Conservation (phyloP, 2,329 filamentous ascomycete genomes). For the Talaromyces rugulosus region DNA sequence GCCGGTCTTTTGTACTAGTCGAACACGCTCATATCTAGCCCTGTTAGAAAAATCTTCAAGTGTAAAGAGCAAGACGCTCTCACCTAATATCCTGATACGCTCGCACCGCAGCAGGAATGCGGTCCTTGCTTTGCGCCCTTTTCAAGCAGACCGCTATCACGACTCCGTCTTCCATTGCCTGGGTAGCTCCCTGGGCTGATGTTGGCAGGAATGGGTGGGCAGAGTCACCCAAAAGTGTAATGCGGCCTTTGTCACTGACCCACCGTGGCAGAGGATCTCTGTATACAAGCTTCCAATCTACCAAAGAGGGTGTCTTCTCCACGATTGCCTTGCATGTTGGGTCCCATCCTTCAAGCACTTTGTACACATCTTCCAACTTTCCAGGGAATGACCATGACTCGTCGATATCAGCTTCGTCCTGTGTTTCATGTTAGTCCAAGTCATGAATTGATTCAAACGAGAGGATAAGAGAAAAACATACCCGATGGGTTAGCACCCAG, state of each 20-base stretch:
- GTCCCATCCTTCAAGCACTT: conserved; percentile 52
- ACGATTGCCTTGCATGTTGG: conserved; percentile 44
- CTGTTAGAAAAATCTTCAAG: background rate
- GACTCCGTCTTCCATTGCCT: conserved; percentile 42
- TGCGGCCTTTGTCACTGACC: conserved; percentile 23
- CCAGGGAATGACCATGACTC: conserved; percentile 55
- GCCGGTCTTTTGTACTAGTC: conserved; percentile 46
- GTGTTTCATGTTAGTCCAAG: background rate
- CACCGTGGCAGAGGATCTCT: conserved; percentile 22
- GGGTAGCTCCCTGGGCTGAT: conserved; percentile 41
- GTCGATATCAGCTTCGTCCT: conserved; percentile 52
- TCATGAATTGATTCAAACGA: background rate
- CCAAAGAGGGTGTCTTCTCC: conserved; percentile 21
- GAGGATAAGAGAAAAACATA: conserved; percentile 14
- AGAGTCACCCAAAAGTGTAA: conserved; percentile 34
- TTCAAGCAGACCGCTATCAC: conserved; percentile 26
- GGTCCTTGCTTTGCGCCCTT: conserved; percentile 22
- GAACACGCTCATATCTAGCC: conserved; percentile 43
- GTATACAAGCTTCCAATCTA: conserved; percentile 31
- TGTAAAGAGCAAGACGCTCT: background rate
- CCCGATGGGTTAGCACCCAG: conserved; percentile 54
- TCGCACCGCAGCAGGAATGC: conserved; percentile 39
- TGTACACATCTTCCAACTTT: conserved; percentile 49
- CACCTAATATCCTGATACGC: conserved; percentile 41
- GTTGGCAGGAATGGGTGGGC: conserved; percentile 40